These are phyloP conservation scores for Neurospora sp. DNA, from an alignment of 2,329 filamentous ascomycete genomes.

Conservation along the genomic window DNA sequence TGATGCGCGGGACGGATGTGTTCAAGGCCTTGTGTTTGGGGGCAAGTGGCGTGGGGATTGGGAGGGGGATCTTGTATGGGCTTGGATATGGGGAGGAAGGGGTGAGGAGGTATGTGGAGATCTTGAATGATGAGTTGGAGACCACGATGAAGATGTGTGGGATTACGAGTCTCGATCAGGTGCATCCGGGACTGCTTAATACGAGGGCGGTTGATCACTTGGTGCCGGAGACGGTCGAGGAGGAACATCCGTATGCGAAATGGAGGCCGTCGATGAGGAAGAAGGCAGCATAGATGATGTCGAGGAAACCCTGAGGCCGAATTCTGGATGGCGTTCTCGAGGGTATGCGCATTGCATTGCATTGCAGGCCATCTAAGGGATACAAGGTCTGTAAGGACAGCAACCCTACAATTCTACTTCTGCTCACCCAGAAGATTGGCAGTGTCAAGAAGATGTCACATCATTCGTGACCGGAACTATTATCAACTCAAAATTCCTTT, in stretches of 20 bases:
- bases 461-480: neutral
- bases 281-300: slow-evolving; percentile 4
- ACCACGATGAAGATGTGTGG: slow-evolving; percentile 59
- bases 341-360: neutral
- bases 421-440: no score
- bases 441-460: no score
- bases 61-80: slow-evolving; percentile 50
- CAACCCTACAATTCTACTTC: no score
- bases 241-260: slow-evolving; percentile 36
- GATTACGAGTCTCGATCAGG: slow-evolving; percentile 48
- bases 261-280: slow-evolving; percentile 24
- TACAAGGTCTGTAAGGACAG: no score
- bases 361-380: no score
- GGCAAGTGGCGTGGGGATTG: slow-evolving; percentile 53
- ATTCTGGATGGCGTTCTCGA: neutral
- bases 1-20: slow-evolving; percentile 56
- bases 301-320: neutral
- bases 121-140: slow-evolving; percentile 51
- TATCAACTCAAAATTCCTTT: neutral
- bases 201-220: slow-evolving; percentile 39
- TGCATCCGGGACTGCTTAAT: slow-evolving; percentile 53
- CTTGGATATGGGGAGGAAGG: slow-evolving; percentile 52
- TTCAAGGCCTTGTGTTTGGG: slow-evolving; percentile 59
- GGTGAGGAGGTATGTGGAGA: slow-evolving; percentile 41
- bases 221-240: slow-evolving; percentile 26